phyloP scores from a whole-genome alignment of 2,329 filamentous ascomycete genomes.

The Xylaria sp. region DNA sequence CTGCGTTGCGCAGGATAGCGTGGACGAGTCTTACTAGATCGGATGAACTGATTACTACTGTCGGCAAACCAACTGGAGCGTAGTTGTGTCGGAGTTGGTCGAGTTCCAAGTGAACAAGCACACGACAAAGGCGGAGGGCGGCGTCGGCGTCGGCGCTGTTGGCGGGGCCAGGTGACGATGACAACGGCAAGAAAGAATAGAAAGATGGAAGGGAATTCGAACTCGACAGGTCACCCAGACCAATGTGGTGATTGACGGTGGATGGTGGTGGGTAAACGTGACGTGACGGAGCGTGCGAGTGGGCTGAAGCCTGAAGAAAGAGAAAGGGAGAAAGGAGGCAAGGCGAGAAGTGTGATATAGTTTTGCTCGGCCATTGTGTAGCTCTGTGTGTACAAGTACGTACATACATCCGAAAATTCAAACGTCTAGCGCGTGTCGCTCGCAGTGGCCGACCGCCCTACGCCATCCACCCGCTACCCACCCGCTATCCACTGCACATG shows the following conservation, averaged over 20 bases:
- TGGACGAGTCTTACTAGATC: slow-evolving; percentile 18
- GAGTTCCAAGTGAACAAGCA: slow-evolving; percentile 14
- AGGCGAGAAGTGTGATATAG: slow-evolving; percentile 20
- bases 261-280: slow-evolving; percentile 47
- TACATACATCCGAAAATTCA: slow-evolving; percentile 26
- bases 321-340: slow-evolving; percentile 36
- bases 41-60: slow-evolving; percentile 2
- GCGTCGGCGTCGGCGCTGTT: slow-evolving; percentile 5
- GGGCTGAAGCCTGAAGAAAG: slow-evolving; percentile 46
- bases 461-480: neutral
- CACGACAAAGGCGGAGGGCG: slow-evolving; percentile 26
- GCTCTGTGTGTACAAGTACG: neutral
- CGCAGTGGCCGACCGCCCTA: slow-evolving; percentile 12
- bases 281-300: slow-evolving; percentile 49
- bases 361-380: slow-evolving; percentile 8
- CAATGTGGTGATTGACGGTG: slow-evolving; percentile 45
- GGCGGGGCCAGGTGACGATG: slow-evolving; percentile 29
- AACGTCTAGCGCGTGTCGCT: slow-evolving; percentile 27
- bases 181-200: slow-evolving; percentile 44
- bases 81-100: slow-evolving; percentile 9
- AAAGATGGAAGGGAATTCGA: slow-evolving; percentile 37
- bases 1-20: neutral
- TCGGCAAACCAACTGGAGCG: neutral
- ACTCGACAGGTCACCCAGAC: slow-evolving; percentile 49
- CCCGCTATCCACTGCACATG: neutral